Evolutionary conservation across 306 rosid genomes (phyloP), one percentile per base, ranked within the genome.

Genomic region (Senna tora): DNA sequence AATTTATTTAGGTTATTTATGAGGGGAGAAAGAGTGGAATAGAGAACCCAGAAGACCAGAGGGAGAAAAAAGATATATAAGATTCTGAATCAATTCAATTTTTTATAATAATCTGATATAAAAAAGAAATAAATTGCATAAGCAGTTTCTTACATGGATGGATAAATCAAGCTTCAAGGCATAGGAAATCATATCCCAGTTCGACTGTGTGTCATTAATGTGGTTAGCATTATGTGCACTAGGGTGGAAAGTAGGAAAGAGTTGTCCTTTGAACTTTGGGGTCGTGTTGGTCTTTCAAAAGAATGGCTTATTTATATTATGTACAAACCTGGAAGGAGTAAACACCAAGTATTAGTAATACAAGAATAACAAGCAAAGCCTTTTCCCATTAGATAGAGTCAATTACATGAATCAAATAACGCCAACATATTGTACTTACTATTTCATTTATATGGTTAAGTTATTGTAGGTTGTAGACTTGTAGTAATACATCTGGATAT

Each of bases 11-110:
- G 14, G 42, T 28, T 25, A 25, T 25, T 25, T 25, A 41, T 65
- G 65, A 74, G 30, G 8, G 54, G 21, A 16, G 54, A 49, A 9
- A 52, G 30, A 25, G 30, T 1, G 9, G 61, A n/a, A 49, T n/a
- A 5, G 9, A 49, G 43, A 41, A 16, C 30, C 33, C 52, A 30
- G 42, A 42, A 42, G 56, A 52, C 21, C 11, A 17, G 64, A 52
- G 20, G 53, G 21, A 4, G 7, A 33, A 13, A 19, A 5, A 2
- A 22, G 51, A 22, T n/a, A 15, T 15, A 65, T 46, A 64, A 25
- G 53, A 17, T 74, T 62, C 71, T 41, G 22, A 53, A 41, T 53
- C 17, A 39, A n/a, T 43, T 15, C 65, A 64, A 16, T 52, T 39
- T 41, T 52, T 52, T 22, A 5, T 49, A 28, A 9, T 51, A 25